Percentiles rank a stretch among this genome's conserved stretches.
These are phyloP conservation scores for Adansonia rubrostipa DNA, from an alignment of 441 rosid genomes.

Conservation along the genomic window DNA sequence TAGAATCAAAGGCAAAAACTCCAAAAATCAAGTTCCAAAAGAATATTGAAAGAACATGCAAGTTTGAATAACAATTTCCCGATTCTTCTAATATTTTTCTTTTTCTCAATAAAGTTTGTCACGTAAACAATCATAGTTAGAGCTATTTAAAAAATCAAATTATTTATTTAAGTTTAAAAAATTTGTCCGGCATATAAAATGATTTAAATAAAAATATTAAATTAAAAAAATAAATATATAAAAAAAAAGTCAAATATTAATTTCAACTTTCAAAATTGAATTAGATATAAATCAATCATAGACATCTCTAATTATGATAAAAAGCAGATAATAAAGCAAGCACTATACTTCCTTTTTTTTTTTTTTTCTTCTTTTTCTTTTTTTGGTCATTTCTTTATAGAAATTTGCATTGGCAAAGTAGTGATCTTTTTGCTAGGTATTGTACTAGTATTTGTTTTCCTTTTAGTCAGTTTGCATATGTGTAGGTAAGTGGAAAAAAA, in stretches of 20 bases:
- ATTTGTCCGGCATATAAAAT: no score
- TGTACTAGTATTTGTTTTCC: not conserved
- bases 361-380: not conserved
- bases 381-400: not conserved
- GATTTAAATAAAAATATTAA: no score
- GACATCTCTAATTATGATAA: no score
- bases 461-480: not conserved
- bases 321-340: slow-evolving; percentile 8
- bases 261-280: no score
- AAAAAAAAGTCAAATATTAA: no score
- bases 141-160: no score
- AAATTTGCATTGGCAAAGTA: not conserved
- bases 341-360: not conserved
- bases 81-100: not conserved
- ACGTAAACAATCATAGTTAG: not conserved
- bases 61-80: not conserved
- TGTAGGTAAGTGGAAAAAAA: not conserved
- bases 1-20: not conserved
- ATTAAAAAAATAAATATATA: no score
- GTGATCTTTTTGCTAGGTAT: not conserved
- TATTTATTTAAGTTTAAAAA: no score
- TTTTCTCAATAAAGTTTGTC: not conserved
- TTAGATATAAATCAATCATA: no score
- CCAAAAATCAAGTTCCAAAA: not conserved
- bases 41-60: not conserved